phyloP scores from a whole-genome alignment of 2,329 filamentous ascomycete species.

The Trichoderma pleuroti region DNA sequence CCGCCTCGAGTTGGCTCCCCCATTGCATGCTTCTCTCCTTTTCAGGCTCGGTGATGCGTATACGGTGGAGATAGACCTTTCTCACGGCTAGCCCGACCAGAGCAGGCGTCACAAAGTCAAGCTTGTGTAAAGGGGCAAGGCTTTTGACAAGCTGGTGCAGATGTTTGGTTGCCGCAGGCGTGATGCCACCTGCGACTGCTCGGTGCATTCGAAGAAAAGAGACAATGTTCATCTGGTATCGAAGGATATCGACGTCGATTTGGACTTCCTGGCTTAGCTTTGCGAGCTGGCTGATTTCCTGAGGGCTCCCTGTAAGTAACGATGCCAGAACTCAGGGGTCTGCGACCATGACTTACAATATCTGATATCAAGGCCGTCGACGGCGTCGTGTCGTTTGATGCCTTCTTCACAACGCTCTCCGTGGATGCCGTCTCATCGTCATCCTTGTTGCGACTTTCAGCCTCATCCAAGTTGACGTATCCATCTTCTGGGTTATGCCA shows the following conservation, averaged over 20 bases:
- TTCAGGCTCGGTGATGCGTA: conserved; percentile 64
- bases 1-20: conserved; percentile 73
- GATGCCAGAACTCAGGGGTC: neutral
- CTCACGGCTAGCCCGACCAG: conserved; percentile 76
- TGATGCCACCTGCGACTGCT: conserved; percentile 74
- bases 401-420: conserved; percentile 45
- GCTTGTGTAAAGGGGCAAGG: conserved; percentile 75
- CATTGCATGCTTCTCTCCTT: conserved; percentile 89
- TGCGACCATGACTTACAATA: conserved; percentile 36
- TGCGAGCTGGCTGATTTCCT: conserved; percentile 59
- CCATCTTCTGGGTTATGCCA: conserved; percentile 72
- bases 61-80: conserved; percentile 85
- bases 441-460: conserved; percentile 28
- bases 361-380: conserved; percentile 39
- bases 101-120: conserved; percentile 79
- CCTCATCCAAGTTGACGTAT: conserved; percentile 70
- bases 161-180: conserved; percentile 73
- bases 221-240: conserved; percentile 84
- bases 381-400: conserved; percentile 22
- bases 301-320: conserved; percentile 23
- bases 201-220: conserved; percentile 85
- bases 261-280: conserved; percentile 56
- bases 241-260: conserved; percentile 71
- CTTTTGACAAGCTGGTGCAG: conserved; percentile 66
- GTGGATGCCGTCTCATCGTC: conserved; percentile 36